Base-by-base conservation (phyloP, 768 basidiomycete species). In the Kwoniella newhampshirensis region DNA sequence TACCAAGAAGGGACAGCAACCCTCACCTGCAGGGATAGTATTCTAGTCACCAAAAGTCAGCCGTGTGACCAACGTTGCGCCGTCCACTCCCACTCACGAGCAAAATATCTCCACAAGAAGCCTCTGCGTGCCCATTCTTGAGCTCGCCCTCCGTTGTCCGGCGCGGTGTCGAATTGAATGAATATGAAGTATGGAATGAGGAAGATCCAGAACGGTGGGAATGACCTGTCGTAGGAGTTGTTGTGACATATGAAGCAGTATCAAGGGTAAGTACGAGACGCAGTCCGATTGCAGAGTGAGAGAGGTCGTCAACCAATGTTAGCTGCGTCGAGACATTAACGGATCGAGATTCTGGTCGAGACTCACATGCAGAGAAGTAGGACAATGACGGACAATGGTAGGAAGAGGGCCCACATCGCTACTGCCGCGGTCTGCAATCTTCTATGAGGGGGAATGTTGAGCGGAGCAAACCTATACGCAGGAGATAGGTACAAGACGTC, bases 381-480 rank as follows among this genome's bases (percentile, higher is more conserved):
- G 40, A 83, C 49, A 63, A 82, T 82, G 13, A 83, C 75, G 18
- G 82, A 82, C 54, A 87, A 80, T 2, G 88, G 82, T 50, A 96
- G 85, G 75, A 86, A 78, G n/a, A 87, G 83, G 26, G 89, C 88
- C 91, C 89, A 94, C 49, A 85, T 63, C 15, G 92, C 89, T 43
- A 98, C 94, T 0, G 84, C 87, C 62, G 91, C 80, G 65, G 89
- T 97, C 79, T 98, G 93, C 57, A 94, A 75, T 66, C 92, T 81
- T 64, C 92, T 82, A 76, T 87, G 87, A 59, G 86, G 82, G 15
- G 93, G 93, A 67, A 97, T 87, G 68, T 84, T 83, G 7, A 89
- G 82, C 0, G 92, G 92, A 1, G 86, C 92, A 71, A 91, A 96
- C 54, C 78, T 79, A 59, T n/a, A 32, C 3, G 18, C 25, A 37